Evolutionary conservation across 176 grass and related monocot species (phyloP), one percentile per base, ranked within the genome.

Genomic region (barley (Hordeum vulgare)): DNA sequence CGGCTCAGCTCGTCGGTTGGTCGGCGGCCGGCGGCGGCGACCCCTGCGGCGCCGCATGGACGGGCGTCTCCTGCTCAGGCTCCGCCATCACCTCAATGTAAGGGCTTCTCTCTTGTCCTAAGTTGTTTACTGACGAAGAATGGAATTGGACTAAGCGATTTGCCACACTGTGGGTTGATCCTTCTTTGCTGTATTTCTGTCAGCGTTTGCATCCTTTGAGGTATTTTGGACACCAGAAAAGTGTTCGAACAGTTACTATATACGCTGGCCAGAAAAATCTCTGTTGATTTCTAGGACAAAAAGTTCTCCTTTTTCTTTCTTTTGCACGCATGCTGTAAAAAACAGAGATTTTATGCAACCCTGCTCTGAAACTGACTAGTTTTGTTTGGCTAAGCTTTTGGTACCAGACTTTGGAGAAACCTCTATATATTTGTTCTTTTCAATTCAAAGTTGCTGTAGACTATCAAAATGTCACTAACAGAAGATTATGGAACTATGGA

Each of bases 21-120:
- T 86, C 93, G 8, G 58, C 91, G 21, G 81, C 25, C 53, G 89
- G 89, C 66, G 91, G 89, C 62, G 96, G 89, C 47, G 96, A 99
- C 87, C 96, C 93, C 17, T 99, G 96, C 77, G 93, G 93, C 80
- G 74, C 85, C 72, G 85, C 93, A 8, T 99, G 96, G 96, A 89
- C 73, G 82, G 96, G 96, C 64, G 66, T 99, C 81, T 63, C 91
- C 66, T 99, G 96, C 57, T 86, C 86, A 10, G 91, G 91, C 40
- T 94, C 96, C 9, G 83, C 87, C 57, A 91, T 99, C 74, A 96
- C 91, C 75, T 77, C 89, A 6, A 89, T 99, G 96, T 99, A 89
- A 84, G 45, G 13, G 72, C 40, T 75, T 31, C 13, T 86, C 18
- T 83, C 47, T 39, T 6, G 13, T 81, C 21, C 24, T 12, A 25